Evolutionary conservation across 73 alveolate species (phyloP).

Genomic region (Paramecium pentaurelia): DNA sequence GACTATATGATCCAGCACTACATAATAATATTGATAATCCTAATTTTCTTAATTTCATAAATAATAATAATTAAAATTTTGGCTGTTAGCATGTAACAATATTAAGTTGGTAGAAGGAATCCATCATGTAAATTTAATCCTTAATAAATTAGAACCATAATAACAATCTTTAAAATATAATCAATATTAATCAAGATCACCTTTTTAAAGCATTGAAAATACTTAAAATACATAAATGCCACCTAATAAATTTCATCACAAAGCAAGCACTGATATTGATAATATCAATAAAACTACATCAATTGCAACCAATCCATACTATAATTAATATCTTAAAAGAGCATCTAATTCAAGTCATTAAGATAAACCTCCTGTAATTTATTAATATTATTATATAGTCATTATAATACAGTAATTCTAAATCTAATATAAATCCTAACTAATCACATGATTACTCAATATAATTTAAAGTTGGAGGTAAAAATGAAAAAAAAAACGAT

Average conservation of each 20-base stretch:
- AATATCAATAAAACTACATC: background rate
- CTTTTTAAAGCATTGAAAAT: slow-evolving; percentile 21
- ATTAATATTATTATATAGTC: background rate
- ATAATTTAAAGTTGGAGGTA: background rate
- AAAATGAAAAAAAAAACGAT: background rate
- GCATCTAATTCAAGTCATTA: slow-evolving; percentile 2
- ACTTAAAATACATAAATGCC: background rate
- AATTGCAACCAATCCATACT: background rate
- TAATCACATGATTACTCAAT: slow-evolving; percentile 11
- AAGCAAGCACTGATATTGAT: slow-evolving; percentile 1
- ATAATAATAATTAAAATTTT: background rate
- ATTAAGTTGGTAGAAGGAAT: slow-evolving; percentile 7
- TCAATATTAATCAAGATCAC: slow-evolving; percentile 19
- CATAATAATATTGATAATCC: background rate
- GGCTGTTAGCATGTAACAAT: slow-evolving; percentile 36
- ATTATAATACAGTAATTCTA: background rate
- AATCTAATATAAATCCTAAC: background rate
- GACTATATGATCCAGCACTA: slow-evolving; percentile 1
- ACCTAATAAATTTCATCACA: background rate
- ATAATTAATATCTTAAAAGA: slow-evolving; percentile 27
- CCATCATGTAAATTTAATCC: background rate
- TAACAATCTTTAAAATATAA: background rate
- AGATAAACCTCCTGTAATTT: slow-evolving; percentile 21
- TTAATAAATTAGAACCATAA: background rate
- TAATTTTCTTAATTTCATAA: slow-evolving; percentile 9